Percentiles rank a stretch among this genome's conserved stretches.
phyloP scores from a whole-genome alignment of 2,329 filamentous ascomycete species.

The Fusarium drepaniforme region DNA sequence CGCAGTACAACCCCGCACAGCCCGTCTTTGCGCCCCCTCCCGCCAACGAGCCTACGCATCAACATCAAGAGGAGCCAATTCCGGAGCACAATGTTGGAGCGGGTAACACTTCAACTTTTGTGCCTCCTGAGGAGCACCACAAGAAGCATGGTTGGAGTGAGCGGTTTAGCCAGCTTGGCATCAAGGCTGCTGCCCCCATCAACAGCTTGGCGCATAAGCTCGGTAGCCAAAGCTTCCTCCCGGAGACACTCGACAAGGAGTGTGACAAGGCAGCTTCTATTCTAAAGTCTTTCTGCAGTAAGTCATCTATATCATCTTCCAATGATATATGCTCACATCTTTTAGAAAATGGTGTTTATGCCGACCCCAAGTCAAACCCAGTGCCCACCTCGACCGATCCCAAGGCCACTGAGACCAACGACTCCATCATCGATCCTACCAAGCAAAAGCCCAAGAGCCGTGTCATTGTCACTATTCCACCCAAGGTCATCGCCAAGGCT shows the following conservation, averaged over 20 bases:
- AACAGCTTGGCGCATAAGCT: conserved; percentile 86
- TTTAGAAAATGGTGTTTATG: conserved; percentile 65
- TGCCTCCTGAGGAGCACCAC: conserved; percentile 27
- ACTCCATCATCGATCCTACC: conserved; percentile 47
- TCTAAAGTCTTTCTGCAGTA: conserved; percentile 86
- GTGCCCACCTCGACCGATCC: conserved; percentile 48
- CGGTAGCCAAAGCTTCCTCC: conserved; percentile 88
- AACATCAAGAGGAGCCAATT: conserved; percentile 4
- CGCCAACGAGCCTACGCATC: conserved; percentile 12
- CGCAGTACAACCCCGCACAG: conserved; percentile 47
- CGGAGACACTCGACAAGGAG: conserved; percentile 87
- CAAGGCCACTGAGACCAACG: conserved; percentile 45
- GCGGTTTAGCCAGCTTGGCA: conserved; percentile 47
- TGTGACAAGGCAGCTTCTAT: conserved; percentile 92
- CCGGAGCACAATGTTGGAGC: conserved; percentile 9
- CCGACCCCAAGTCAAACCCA: conserved; percentile 48
- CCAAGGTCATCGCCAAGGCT: conserved; percentile 72
- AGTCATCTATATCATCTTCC: conserved; percentile 42
- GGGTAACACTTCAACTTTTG: conserved; percentile 13
- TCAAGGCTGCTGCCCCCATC: conserved; percentile 75
- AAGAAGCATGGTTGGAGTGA: conserved; percentile 48
- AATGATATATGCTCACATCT: conserved; percentile 8
- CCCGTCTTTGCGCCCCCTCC: conserved; percentile 48
- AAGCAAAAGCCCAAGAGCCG: conserved; percentile 57
- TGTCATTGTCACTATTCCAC: conserved; percentile 66